Evolutionary conservation across 108 stramenopile genomes (phyloP).

Genomic region (Schizochytrium sp.): DNA sequence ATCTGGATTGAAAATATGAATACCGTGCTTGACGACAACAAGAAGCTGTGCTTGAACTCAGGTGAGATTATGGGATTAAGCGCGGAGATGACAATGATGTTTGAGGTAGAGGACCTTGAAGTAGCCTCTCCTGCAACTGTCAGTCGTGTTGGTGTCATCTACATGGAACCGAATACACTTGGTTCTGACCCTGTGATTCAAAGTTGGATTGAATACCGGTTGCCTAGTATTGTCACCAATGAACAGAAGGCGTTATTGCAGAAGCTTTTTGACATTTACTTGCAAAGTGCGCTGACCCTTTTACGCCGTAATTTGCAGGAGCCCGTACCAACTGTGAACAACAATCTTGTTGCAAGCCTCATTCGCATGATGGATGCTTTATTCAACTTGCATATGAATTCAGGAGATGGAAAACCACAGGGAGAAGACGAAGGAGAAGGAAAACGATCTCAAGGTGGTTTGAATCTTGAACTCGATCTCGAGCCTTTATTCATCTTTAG

Average conservation of each 20-base stretch:
- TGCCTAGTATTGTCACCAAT: conserved; percentile 28
- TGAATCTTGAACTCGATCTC: conserved; percentile 63
- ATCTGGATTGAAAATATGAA: conserved; percentile 85
- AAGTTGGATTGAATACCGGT: conserved; percentile 70
- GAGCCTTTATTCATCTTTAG: conserved; percentile 75
- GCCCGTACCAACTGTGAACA: conserved; percentile 75
- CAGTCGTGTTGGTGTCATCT: conserved; percentile 78
- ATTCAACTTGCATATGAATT: conserved; percentile 56
- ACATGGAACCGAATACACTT: conserved; percentile 77
- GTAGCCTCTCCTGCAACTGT: conserved; percentile 80
- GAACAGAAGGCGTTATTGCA: conserved; percentile 35
- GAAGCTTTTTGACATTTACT: conserved; percentile 72
- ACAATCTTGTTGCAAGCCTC: conserved; percentile 73
- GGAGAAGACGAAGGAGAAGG: conserved; percentile 66
- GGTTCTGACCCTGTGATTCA: conserved; percentile 74
- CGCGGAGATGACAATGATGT: conserved; percentile 81
- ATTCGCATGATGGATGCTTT: conserved; percentile 76
- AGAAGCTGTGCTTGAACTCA: conserved; percentile 76
- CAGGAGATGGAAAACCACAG: conserved; percentile 62
- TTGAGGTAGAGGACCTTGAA: conserved; percentile 78
- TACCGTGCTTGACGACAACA: conserved; percentile 77
- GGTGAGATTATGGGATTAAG: conserved; percentile 78
- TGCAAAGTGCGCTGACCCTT: conserved; percentile 59
- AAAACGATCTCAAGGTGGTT: neutral
- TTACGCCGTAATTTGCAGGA: conserved; percentile 64